Evolutionary conservation across 495 filamentous ascomycete genomes (phyloP).

Genomic region (Xylaria cubensis): DNA sequence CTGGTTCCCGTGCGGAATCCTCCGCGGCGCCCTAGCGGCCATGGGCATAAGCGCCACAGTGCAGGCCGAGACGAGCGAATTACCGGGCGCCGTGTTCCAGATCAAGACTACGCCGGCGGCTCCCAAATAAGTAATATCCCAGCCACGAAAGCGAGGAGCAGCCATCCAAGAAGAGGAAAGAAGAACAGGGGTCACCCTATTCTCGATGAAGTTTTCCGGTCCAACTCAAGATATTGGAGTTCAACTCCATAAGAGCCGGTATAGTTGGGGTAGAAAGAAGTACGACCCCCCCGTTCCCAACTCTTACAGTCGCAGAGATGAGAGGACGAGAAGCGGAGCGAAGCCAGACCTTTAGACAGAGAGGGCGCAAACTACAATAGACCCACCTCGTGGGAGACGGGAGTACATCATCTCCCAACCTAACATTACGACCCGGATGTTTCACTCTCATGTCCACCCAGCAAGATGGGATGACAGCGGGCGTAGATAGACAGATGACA

Average conservation of each 20-base stretch:
- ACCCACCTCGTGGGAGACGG: background rate
- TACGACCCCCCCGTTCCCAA: background rate
- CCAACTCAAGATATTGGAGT: background rate
- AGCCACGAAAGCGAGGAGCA: background rate
- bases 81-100: constrained; percentile 92
- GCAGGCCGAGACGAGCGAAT: constrained; percentile 82
- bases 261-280: background rate
- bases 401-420: constrained; percentile 1
- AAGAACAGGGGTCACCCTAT: background rate
- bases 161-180: background rate
- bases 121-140: constrained; percentile 35
- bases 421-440: background rate
- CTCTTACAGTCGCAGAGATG: background rate
- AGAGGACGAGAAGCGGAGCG: background rate
- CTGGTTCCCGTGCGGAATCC: constrained; percentile 92
- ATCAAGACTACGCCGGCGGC: constrained; percentile 80
- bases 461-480: background rate
- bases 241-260: background rate
- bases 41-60: constrained; percentile 92
- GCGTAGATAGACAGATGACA: background rate
- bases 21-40: constrained; percentile 85
- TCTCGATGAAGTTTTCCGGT: background rate
- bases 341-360: background rate
- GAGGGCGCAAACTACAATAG: background rate
- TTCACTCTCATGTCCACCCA: background rate